Conservation (phyloP, 305 asterid species). For the Caryopteris hybrid region DNA sequence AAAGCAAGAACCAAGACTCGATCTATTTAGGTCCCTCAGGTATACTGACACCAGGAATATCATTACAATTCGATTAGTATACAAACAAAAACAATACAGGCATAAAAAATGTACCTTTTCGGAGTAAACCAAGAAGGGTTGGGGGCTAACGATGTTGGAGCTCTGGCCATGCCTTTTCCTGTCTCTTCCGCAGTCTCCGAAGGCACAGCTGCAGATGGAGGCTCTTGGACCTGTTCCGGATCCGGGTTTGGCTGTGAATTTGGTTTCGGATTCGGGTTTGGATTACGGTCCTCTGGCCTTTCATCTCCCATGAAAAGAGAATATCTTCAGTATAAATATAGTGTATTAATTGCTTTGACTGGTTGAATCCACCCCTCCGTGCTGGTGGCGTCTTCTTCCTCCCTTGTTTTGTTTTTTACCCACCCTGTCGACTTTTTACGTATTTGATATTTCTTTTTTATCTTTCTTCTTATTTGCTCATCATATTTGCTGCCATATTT, state of each 20-base stretch:
- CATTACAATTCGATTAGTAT: not conserved
- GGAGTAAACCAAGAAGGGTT: constrained; percentile 76
- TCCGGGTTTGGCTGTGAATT: constrained; percentile 1
- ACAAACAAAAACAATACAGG: not conserved
- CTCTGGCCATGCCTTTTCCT: constrained; percentile 33
- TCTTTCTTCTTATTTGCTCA: not conserved
- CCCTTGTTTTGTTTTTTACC: not conserved
- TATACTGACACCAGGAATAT: not conserved
- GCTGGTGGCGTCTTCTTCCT: constrained; percentile 18
- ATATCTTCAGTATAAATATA: constrained; percentile 19
- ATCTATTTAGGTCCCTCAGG: not conserved
- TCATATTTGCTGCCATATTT: too few relatives aligned
- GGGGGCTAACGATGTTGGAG: constrained; percentile 23
- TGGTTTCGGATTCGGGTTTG: constrained; percentile 10
- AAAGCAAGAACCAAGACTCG: too few relatives aligned
- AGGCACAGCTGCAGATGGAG: constrained; percentile 15
- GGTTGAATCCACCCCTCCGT: constrained; percentile 14
- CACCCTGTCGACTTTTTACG: not conserved
- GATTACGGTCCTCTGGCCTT: constrained; percentile 15
- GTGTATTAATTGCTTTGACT: constrained; percentile 24
- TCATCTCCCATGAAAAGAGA: constrained; percentile 32
- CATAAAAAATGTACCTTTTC: constrained; percentile 36
- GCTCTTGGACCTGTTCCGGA: not conserved
- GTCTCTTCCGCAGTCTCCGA: constrained; percentile 21
- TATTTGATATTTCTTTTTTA: not conserved